Evolutionary conservation across 257 asterid species (phyloP).

Genomic region (Marsdenia floribunda): DNA sequence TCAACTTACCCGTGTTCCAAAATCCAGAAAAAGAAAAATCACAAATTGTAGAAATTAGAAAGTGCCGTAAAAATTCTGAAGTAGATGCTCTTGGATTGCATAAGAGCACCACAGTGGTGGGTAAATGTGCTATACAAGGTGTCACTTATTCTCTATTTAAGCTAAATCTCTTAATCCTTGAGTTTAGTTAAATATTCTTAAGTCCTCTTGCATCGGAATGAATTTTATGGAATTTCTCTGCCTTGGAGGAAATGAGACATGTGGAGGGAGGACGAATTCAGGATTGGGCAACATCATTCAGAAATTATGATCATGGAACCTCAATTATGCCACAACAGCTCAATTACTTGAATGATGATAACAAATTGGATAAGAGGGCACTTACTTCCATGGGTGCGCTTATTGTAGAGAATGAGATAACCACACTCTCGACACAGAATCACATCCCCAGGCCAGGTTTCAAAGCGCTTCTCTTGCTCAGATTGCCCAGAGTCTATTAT

Average conservation of each 20-base stretch:
- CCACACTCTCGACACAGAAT: conserved; percentile 92
- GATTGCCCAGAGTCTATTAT: conserved; percentile 79
- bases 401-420: conserved; percentile 86
- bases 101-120: conserved; percentile 3
- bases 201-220: too few species aligned
- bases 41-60: too few species aligned
- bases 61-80: too few species aligned
- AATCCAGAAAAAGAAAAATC: too few species aligned
- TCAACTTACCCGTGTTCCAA: neutral
- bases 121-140: too few species aligned
- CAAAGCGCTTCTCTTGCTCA: conserved; percentile 80
- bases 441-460: conserved; percentile 74
- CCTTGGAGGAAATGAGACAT: too few species aligned
- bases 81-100: conserved; percentile 42
- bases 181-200: too few species aligned
- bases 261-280: conserved; percentile 23
- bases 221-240: too few species aligned
- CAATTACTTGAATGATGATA: neutral
- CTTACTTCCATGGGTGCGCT: conserved; percentile 80
- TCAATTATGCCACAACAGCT: neutral
- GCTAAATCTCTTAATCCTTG: too few species aligned
- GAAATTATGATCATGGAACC: neutral
- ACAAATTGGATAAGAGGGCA: neutral
- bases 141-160: too few species aligned
- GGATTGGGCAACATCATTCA: conserved; percentile 34